Evolutionary conservation across 2,329 filamentous ascomycete genomes (phyloP).

Genomic region (Ophiostoma populinum): DNA sequence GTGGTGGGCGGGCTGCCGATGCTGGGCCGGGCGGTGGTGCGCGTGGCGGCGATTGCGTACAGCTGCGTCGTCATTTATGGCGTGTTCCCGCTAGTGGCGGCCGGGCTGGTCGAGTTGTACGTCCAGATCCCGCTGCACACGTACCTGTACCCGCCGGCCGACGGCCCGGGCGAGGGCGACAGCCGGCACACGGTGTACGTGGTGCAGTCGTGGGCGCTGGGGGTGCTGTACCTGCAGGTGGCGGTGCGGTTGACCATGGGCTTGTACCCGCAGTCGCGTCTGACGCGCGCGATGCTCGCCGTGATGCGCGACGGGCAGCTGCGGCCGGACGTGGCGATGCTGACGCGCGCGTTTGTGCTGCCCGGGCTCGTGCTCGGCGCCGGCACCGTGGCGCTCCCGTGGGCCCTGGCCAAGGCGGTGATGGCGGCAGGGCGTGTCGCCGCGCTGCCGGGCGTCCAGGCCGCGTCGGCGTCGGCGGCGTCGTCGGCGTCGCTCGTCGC

Average conservation of each 20-base stretch:
- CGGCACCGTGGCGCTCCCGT: conserved; percentile 47
- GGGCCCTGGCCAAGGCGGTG: not conserved
- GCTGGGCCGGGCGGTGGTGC: conserved; percentile 9
- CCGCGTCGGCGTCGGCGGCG: too few relatives aligned
- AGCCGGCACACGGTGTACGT: conserved; percentile 59
- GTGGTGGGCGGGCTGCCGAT: too few relatives aligned
- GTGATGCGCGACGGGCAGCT: conserved; percentile 61
- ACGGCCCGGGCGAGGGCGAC: conserved; percentile 14
- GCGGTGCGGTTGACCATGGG: conserved; percentile 50
- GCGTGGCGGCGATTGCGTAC: conserved; percentile 30
- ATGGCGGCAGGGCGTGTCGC: not conserved
- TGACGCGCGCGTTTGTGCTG: conserved; percentile 75
- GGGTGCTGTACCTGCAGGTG: conserved; percentile 78
- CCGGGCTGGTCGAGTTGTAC: conserved; percentile 73
- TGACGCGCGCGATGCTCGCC: conserved; percentile 56
- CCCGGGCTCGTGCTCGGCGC: conserved; percentile 48
- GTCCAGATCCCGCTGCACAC: conserved; percentile 74
- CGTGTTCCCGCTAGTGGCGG: conserved; percentile 66
- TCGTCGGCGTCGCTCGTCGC: not conserved
- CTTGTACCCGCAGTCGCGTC: conserved; percentile 50
- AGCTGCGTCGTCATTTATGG: conserved; percentile 57
- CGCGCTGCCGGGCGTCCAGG: too few relatives aligned
- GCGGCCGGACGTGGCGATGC: conserved; percentile 58
- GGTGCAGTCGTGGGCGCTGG: conserved; percentile 86
- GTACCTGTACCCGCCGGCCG: conserved; percentile 35